Conservation (phyloP, 202 grass and related monocot species). For the Panicum hallii region DNA sequence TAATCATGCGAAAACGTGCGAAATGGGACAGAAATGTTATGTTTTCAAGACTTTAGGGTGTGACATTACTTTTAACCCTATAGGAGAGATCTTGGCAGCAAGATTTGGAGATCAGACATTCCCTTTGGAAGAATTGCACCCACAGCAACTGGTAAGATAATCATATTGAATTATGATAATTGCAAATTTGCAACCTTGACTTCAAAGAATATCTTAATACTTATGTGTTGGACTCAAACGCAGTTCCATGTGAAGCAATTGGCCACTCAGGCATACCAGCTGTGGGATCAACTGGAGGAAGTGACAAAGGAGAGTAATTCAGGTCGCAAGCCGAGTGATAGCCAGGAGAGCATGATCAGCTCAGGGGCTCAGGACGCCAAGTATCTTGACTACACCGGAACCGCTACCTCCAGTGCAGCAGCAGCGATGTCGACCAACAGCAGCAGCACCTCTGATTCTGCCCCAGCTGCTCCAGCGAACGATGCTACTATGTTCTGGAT, state of each 20-base stretch:
- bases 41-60: constrained; percentile 43
- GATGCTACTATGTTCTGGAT: constrained; percentile 38
- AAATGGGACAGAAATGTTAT: constrained; percentile 40
- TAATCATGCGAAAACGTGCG: constrained; percentile 62
- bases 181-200: neutral
- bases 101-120: constrained; percentile 32
- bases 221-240: neutral
- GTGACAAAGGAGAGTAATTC: constrained; percentile 37
- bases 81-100: constrained; percentile 47
- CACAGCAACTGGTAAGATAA: constrained; percentile 43
- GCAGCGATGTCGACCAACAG: constrained; percentile 28
- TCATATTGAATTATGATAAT: neutral
- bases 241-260: constrained; percentile 47
- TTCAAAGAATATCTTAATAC: neutral
- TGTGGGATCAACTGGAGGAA: constrained; percentile 55
- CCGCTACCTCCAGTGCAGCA: constrained; percentile 34
- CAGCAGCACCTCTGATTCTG: constrained; percentile 21
- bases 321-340: constrained; percentile 4
- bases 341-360: constrained; percentile 54
- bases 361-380: constrained; percentile 35
- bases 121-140: constrained; percentile 35
- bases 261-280: constrained; percentile 33
- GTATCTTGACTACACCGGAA: constrained; percentile 44
- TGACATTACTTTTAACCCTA: constrained; percentile 45
- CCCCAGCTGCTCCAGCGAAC: neutral